Evolutionary conservation across 1,139 yeast genomes (phyloP), one percentile per base, ranked within the genome.

Genomic region (Kurtzmaniella natalensis): DNA sequence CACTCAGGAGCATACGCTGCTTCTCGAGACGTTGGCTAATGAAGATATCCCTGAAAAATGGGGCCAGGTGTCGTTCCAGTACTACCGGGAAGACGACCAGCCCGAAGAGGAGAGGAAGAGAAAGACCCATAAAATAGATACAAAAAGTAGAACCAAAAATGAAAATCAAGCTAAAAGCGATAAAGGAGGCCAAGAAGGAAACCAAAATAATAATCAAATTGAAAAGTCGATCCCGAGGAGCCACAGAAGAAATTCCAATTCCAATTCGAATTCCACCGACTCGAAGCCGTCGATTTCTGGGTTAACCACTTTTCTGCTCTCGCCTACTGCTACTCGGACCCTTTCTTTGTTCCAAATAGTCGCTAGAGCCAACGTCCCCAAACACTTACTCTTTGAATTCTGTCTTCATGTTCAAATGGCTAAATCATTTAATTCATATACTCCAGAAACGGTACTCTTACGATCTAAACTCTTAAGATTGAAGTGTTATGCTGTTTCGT

Each of bases 401-500:
- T 72, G 80, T 2, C 55, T 82, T 23, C 74, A 72, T 30, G 81
- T 83, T 1, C 64, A 79, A 11, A 66, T 75, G 22, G 85, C 88
- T 3, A 87, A 86, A 52, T 78, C 95, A 0, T 86, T 86, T 60
- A 74, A 73, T 49, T 64, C 74, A 7, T n/a, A 16, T 21, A 65
- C 81, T 1, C 64, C 61, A 30, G 82, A 77, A 21, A 71, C 80
- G 33, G 54, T 79, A 28, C 57, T 62, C 29, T 52, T 79, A 33
- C 72, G 96, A 45, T 71, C 72, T 32, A 66, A 76, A 37, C 62
- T 89, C 24, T 68, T 83, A 9, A 71, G 73, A 26, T 68, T 79
- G 37, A 87, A 85, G 53, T 75, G 84, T 46, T 63, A 75, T 35
- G 78, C 95, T 0, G 65, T 83, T 27, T 84, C 86, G 0, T 64